Evolutionary conservation across 2,329 filamentous ascomycete genomes (phyloP).

Genomic region (Aspergillus phoenicis): DNA sequence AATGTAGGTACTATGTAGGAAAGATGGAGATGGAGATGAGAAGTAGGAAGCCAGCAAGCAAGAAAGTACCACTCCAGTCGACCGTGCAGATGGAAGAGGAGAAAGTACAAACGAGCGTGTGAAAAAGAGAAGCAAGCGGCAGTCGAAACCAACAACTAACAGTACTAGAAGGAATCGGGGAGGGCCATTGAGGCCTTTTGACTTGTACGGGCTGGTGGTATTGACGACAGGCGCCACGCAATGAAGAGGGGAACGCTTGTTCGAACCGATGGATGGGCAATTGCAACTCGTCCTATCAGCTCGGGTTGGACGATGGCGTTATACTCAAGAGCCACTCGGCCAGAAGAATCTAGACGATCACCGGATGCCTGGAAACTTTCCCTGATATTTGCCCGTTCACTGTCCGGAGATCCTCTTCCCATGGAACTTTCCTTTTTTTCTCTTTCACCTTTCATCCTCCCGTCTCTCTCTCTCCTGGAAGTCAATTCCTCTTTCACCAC

Average conservation of each 20-base stretch:
- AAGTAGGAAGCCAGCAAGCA: not conserved
- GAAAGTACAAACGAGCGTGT: not conserved
- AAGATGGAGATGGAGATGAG: not conserved
- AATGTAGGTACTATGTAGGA: not conserved
- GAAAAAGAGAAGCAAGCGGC: not conserved
- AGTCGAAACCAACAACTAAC: conserved; percentile 11
- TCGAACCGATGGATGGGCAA: conserved; percentile 15
- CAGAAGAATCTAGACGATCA: conserved; percentile 11
- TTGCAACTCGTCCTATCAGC: conserved; percentile 24
- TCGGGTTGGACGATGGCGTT: conserved; percentile 17
- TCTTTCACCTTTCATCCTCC: not conserved
- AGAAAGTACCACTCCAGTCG: not conserved
- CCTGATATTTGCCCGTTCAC: not conserved
- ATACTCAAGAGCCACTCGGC: conserved; percentile 8
- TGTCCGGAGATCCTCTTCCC: not conserved
- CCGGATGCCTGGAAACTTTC: not conserved
- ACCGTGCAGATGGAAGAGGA: not conserved
- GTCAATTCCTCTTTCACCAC: not conserved
- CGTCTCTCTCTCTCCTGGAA: not conserved
- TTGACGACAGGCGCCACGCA: conserved; percentile 35
- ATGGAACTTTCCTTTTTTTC: not conserved
- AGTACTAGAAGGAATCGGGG: not conserved
- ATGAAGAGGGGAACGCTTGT: conserved; percentile 19
- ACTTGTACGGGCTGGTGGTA: conserved; percentile 14
- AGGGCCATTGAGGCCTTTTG: conserved; percentile 23